Conservation (phyloP, 495 filamentous ascomycete genomes). For the Penicillium antarcticum region DNA sequence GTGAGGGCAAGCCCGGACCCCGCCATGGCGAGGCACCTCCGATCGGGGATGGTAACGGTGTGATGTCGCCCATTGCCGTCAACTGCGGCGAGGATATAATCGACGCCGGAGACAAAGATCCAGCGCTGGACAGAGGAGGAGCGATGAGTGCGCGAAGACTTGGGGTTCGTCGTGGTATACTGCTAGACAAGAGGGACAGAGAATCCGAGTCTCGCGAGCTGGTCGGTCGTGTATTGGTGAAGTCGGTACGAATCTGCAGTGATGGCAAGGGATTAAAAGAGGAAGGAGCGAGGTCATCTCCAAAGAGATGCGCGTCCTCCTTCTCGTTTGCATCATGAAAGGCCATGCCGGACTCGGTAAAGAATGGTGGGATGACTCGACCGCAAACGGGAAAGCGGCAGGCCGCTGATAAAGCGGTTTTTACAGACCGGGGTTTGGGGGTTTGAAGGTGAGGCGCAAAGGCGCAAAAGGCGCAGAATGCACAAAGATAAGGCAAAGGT, state of each 20-base stretch:
- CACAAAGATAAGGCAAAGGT: conserved; percentile 12
- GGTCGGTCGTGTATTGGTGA: conserved; percentile 23
- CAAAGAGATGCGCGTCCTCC: background rate
- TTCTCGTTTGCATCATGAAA: conserved; percentile 5
- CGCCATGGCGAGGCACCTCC: conserved; percentile 68
- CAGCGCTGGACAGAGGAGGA: conserved; percentile 39
- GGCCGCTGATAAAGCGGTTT: background rate
- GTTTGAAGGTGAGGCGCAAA: background rate
- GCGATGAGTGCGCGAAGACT: conserved; percentile 47
- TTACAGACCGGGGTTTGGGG: background rate
- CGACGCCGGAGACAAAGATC: conserved; percentile 60
- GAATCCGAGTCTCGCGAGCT: conserved; percentile 33
- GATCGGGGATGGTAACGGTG: conserved; percentile 87
- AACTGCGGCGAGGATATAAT: conserved; percentile 66
- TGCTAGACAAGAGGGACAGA: conserved; percentile 38
- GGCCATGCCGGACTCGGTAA: conserved; percentile 19
- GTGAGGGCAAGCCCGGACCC: conserved; percentile 45
- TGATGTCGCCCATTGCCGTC: conserved; percentile 83
- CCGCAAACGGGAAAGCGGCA: conserved; percentile 10
- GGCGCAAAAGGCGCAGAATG: too few relatives aligned
- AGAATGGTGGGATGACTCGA: background rate
- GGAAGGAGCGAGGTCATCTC: conserved; percentile 12
- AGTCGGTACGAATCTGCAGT: conserved; percentile 43
- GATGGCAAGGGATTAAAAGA: conserved; percentile 27
- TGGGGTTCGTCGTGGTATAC: conserved; percentile 45